Evolutionary conservation across 108 stramenopile species (phyloP).

Genomic region (Cyclotella kingstonii): DNA sequence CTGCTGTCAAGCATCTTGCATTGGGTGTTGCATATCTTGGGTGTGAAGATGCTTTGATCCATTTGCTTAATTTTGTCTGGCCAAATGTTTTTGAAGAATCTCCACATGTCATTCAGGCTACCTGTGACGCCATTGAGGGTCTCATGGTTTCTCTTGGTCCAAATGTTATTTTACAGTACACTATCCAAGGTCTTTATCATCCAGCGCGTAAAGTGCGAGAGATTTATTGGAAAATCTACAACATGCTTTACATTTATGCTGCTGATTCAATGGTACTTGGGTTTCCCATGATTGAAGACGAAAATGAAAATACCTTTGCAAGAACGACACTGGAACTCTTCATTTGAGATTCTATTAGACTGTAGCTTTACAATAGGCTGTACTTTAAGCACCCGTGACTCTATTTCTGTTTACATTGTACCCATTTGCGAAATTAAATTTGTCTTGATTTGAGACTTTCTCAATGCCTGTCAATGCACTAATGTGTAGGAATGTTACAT

Average conservation of each 20-base stretch:
- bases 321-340: slow-evolving; percentile 92
- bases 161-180: slow-evolving; percentile 87
- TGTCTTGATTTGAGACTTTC: too few species aligned
- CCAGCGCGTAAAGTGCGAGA: slow-evolving; percentile 98
- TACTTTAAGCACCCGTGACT: too few species aligned
- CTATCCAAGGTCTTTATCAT: slow-evolving; percentile 96
- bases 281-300: slow-evolving; percentile 89
- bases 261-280: slow-evolving; percentile 92
- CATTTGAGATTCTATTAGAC: slow-evolving; percentile 57
- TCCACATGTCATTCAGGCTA: slow-evolving; percentile 97
- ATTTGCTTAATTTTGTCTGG: slow-evolving; percentile 98
- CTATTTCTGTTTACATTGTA: too few species aligned
- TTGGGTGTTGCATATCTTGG: slow-evolving; percentile 95
- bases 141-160: slow-evolving; percentile 94
- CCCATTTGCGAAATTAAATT: too few species aligned
- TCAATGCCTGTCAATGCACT: too few species aligned
- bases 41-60: slow-evolving; percentile 96
- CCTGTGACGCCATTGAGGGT: slow-evolving; percentile 98
- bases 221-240: slow-evolving; percentile 98
- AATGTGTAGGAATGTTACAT: too few species aligned
- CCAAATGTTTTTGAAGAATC: slow-evolving; percentile 98
- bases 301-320: slow-evolving; percentile 84
- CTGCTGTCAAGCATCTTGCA: slow-evolving; percentile 96
- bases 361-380: background rate
- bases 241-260: slow-evolving; percentile 96